Evolutionary conservation across 2,329 filamentous ascomycete genomes (phyloP).

Genomic region (Thielaviopsis musarum): DNA sequence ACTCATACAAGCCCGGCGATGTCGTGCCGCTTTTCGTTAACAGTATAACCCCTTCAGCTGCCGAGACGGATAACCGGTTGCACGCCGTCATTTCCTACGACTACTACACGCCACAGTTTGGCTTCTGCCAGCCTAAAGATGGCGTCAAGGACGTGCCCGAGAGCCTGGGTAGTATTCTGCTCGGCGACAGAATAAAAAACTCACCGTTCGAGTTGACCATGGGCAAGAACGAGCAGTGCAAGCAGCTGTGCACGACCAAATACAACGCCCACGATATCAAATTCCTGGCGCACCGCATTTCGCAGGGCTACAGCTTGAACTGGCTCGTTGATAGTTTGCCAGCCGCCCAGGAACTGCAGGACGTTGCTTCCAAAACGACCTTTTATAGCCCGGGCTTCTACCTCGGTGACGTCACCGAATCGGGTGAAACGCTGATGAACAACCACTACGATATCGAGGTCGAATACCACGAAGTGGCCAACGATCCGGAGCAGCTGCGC

Average conservation of each 20-base stretch:
- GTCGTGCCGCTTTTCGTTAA: conserved; percentile 82
- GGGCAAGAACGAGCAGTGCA: conserved; percentile 75
- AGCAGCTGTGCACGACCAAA: conserved; percentile 52
- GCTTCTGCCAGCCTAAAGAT: conserved; percentile 68
- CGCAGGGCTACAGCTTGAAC: conserved; percentile 78
- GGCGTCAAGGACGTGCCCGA: conserved; percentile 63
- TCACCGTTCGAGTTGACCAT: conserved; percentile 84
- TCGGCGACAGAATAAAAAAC: conserved; percentile 94
- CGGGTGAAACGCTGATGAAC: conserved; percentile 46
- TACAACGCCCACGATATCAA: conserved; percentile 49
- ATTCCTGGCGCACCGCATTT: conserved; percentile 72
- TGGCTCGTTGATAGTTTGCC: conserved; percentile 93
- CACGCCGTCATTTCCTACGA: conserved; percentile 92
- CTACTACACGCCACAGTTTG: conserved; percentile 79
- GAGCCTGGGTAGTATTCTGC: conserved; percentile 86
- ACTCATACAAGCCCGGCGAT: conserved; percentile 69
- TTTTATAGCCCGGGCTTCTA: conserved; percentile 90
- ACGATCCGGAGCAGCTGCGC: conserved; percentile 49
- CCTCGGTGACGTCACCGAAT: conserved; percentile 37
- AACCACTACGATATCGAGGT: conserved; percentile 93
- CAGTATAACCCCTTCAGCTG: conserved; percentile 71
- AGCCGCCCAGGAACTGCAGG: conserved; percentile 66
- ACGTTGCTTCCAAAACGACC: conserved; percentile 55
- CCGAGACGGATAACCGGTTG: conserved; percentile 58
- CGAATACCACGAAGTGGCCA: conserved; percentile 70